Evolutionary conservation across 176 grass and related monocot genomes (phyloP).

Genomic region (Bonia amplexicaulis): DNA sequence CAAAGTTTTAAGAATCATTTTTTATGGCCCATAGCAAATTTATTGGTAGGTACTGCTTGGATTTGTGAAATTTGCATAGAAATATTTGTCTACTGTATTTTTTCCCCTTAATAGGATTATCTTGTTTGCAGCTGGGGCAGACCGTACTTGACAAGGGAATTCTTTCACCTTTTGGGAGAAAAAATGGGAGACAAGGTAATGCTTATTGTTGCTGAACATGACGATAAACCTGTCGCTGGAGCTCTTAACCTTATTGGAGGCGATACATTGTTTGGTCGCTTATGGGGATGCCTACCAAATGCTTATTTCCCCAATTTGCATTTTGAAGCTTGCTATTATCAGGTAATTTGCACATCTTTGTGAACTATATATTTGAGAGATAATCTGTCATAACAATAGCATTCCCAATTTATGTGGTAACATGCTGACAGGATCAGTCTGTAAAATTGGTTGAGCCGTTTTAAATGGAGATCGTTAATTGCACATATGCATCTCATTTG

Average conservation of each 20-base stretch:
- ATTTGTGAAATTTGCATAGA: neutral
- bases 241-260: slow-evolving; percentile 97
- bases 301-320: slow-evolving; percentile 91
- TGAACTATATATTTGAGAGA: neutral
- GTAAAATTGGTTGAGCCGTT: neutral
- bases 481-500: neutral
- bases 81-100: neutral
- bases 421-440: neutral
- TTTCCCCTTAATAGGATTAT: slow-evolving; percentile 14
- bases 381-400: neutral
- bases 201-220: slow-evolving; percentile 82
- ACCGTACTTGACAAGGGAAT: slow-evolving; percentile 78
- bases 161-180: slow-evolving; percentile 85
- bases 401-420: neutral
- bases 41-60: neutral
- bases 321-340: slow-evolving; percentile 98
- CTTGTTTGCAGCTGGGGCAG: slow-evolving; percentile 70
- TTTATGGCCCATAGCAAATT: neutral
- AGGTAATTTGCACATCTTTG: slow-evolving; percentile 50
- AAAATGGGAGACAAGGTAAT: slow-evolving; percentile 78
- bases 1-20: neutral
- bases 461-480: neutral
- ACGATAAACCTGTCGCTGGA: slow-evolving; percentile 61
- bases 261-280: slow-evolving; percentile 77
- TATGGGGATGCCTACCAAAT: slow-evolving; percentile 90